These are phyloP conservation scores for Allium fistulosum DNA, from an alignment of 106 monocot species.

Conservation along the genomic window DNA sequence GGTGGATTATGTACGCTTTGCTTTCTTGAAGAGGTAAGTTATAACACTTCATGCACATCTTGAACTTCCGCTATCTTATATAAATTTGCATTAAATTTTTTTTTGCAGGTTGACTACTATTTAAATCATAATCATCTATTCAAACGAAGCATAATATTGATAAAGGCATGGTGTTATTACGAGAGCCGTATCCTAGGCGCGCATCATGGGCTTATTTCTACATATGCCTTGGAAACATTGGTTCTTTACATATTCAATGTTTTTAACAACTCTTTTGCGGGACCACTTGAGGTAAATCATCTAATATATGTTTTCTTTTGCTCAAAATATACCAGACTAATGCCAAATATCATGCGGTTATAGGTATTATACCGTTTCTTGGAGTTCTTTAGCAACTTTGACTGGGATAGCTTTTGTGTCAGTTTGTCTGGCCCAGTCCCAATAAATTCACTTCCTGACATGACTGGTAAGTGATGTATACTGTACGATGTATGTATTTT, in stretches of 20 bases:
- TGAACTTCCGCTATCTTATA: neutral
- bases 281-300: constrained; percentile 87
- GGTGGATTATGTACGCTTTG: constrained; percentile 94
- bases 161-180: constrained; percentile 94
- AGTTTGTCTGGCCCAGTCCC: constrained; percentile 72
- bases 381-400: constrained; percentile 98
- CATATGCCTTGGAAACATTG: constrained; percentile 92
- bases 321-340: neutral
- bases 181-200: constrained; percentile 95
- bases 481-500: too few species aligned
- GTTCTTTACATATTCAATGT: constrained; percentile 98
- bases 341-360: constrained; percentile 1
- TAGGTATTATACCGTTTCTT: constrained; percentile 95
- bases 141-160: constrained; percentile 94
- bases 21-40: constrained; percentile 87
- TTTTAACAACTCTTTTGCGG: constrained; percentile 82
- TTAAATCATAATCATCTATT: constrained; percentile 79
- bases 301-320: neutral
- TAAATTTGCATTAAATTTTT: neutral
- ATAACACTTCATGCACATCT: neutral
- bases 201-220: constrained; percentile 97
- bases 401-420: constrained; percentile 94
- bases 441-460: constrained; percentile 57
- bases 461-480: constrained; percentile 25
- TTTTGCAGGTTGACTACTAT: constrained; percentile 63